phyloP scores from a whole-genome alignment of 352 stramenopile genomes.

The Sclerospora graminicola region DNA sequence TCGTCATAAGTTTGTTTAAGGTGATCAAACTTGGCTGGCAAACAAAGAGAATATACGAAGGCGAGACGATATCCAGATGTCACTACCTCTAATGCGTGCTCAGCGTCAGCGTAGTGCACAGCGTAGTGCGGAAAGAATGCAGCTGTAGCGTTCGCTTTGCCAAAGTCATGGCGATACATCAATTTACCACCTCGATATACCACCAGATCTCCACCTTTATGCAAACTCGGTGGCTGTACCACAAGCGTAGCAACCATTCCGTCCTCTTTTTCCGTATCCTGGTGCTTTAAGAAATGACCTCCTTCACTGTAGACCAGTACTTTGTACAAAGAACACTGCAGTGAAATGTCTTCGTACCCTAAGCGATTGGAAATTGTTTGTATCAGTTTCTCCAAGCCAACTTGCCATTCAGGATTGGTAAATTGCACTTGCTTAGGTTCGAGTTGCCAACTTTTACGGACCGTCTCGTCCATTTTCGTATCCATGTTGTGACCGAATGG shows the following conservation, averaged over 20 bases:
- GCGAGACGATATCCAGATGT: slow-evolving; percentile 7
- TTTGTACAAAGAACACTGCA: slow-evolving; percentile 31
- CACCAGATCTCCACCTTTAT: slow-evolving; percentile 12
- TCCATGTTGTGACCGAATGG: slow-evolving; percentile 12
- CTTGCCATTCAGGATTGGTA: slow-evolving; percentile 2
- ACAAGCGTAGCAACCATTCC: slow-evolving; percentile 45
- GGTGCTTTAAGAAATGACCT: slow-evolving; percentile 31
- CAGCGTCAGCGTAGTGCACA: slow-evolving; percentile 15
- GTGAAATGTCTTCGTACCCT: slow-evolving; percentile 5
- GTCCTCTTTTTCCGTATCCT: slow-evolving; percentile 45
- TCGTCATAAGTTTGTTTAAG: neutral
- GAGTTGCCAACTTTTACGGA: slow-evolving; percentile 17
- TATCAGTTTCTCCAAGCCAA: slow-evolving; percentile 1
- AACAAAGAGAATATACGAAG: slow-evolving; percentile 14
- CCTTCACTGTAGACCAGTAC: slow-evolving; percentile 37
- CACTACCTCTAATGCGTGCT: slow-evolving; percentile 10
- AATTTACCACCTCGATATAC: slow-evolving; percentile 6
- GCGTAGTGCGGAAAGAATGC: slow-evolving; percentile 9
- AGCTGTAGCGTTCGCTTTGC: slow-evolving; percentile 4
- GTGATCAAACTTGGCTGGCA: slow-evolving; percentile 1
- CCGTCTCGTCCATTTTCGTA: slow-evolving; percentile 11
- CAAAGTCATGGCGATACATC: slow-evolving; percentile 11
- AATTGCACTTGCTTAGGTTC: slow-evolving; percentile 7
- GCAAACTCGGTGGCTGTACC: slow-evolving; percentile 19
- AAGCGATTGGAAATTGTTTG: slow-evolving; percentile 1